Base-by-base conservation (phyloP, 345 rosid species). In the Gossypium ekmanianum region DNA sequence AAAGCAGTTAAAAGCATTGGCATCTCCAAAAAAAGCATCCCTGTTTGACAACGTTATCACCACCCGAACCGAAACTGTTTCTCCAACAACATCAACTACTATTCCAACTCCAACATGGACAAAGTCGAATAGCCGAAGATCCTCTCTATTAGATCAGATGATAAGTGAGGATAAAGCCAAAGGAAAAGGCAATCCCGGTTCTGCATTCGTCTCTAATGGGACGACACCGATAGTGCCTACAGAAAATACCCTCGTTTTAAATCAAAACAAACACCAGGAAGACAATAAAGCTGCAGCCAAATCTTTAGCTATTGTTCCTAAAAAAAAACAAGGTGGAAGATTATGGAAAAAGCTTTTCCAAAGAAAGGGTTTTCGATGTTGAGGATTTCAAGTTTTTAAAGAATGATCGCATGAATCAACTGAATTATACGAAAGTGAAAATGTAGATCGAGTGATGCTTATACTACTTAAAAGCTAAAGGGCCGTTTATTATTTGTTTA, bases 121-220 rank as follows among this genome's bases (percentile, higher is more conserved):
- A 22, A 85, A 78, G 79, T 13, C 79, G 72, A 71, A 69, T 22
- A 79, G 41, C 72, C 97, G 83, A 51, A 88, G 91, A 74, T 85
- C 98, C 45, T 91, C 97, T 65, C 86, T 94, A 70, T 80, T 88
- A 66, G 98, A 95, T 73, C 90, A 77, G 78, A 95, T 95, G 99
- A 81, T 88, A 66, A 95, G 88, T 6, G 99, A 95, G 75, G 97
- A 94, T 77, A 71, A 73, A 24, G 71, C 24, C 61, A 79, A 64
- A 17, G 81, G 67, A 73, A 82, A 68, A 4, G 52, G 52, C 17
- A 44, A 65, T 43, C 29, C 52, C 52, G 2, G 17, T 20, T 65
- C 29, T 62, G 34, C 11, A 18, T 41, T 41, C 8, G 4, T 18
- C 24, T 65, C 70, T 55, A 84, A 59, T 44, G 77, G 73, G 72